phyloP scores from a whole-genome alignment of 2,329 filamentous ascomycete species.

The Pestalotiopsis fici region DNA sequence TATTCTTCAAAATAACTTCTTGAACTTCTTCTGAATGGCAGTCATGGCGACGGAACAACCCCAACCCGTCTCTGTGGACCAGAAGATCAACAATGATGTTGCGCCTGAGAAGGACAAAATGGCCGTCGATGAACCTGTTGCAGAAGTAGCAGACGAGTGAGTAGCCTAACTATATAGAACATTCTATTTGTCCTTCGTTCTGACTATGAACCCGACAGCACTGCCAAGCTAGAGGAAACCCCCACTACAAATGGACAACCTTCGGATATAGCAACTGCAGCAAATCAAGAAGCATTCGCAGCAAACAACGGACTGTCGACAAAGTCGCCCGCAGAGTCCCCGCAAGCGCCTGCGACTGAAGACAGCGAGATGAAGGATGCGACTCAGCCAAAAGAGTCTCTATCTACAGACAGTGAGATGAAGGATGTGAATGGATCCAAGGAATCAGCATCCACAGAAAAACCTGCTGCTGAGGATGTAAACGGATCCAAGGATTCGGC shows the following conservation, averaged over 20 bases:
- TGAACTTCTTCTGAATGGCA: slow-evolving; percentile 19
- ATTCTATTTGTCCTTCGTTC: neutral
- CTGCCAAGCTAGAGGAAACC: slow-evolving; percentile 11
- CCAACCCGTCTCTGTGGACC: slow-evolving; percentile 22
- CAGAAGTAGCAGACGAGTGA: slow-evolving; percentile 56
- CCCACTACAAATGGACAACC: slow-evolving; percentile 24
- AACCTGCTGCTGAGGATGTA: slow-evolving; percentile 13
- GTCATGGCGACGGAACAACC: slow-evolving; percentile 34
- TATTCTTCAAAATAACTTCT: neutral
- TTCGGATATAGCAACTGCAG: slow-evolving; percentile 9
- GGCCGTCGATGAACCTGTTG: slow-evolving; percentile 46
- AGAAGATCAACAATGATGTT: slow-evolving; percentile 16
- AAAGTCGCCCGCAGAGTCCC: slow-evolving; percentile 9
- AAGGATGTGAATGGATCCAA: slow-evolving; percentile 16
- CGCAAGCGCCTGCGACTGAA: slow-evolving; percentile 12
- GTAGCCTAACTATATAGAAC: slow-evolving; percentile 29
- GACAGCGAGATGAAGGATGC: slow-evolving; percentile 20
- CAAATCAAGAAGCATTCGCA: slow-evolving; percentile 23
- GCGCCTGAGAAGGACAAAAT: slow-evolving; percentile 39
- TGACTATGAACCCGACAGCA: neutral
- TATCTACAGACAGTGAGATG: slow-evolving; percentile 18
- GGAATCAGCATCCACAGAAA: slow-evolving; percentile 11
- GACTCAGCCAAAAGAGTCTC: slow-evolving; percentile 5
- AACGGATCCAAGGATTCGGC: slow-evolving; percentile 15
- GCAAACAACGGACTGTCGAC: slow-evolving; percentile 20